A percentile compares a stretch with the other conserved stretches of the same genome.
Evolutionary conservation across 805 yeast genomes (phyloP).

Genomic region (Candida jianshihensis): DNA sequence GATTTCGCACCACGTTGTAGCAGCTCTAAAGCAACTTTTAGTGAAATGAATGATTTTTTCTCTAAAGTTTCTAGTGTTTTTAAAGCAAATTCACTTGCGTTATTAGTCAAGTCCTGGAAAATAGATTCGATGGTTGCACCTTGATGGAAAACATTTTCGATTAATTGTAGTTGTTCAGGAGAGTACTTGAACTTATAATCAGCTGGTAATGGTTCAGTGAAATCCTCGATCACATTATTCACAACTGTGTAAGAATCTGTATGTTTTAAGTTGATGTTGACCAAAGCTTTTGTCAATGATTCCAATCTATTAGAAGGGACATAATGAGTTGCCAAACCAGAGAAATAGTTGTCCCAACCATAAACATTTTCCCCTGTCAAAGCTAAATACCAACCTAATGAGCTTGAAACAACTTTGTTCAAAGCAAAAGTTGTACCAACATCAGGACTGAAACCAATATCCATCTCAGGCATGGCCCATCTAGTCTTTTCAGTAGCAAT

Average conservation of each 20-base stretch:
- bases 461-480: slow-evolving; percentile 97
- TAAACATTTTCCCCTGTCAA: slow-evolving; percentile 73
- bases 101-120: slow-evolving; percentile 38
- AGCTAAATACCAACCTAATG: slow-evolving; percentile 79
- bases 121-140: slow-evolving; percentile 39
- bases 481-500: slow-evolving; percentile 87
- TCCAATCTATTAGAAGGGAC: slow-evolving; percentile 60
- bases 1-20: slow-evolving; percentile 53
- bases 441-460: slow-evolving; percentile 93
- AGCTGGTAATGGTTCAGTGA: slow-evolving; percentile 57
- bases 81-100: slow-evolving; percentile 61
- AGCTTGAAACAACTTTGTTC: slow-evolving; percentile 67
- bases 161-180: slow-evolving; percentile 48
- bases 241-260: slow-evolving; percentile 37
- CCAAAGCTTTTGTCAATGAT: slow-evolving; percentile 57
- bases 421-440: slow-evolving; percentile 91
- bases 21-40: slow-evolving; percentile 64
- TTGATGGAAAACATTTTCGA: slow-evolving; percentile 62
- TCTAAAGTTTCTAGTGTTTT: slow-evolving; percentile 48
- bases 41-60: slow-evolving; percentile 70
- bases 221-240: slow-evolving; percentile 73
- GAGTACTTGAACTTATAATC: slow-evolving; percentile 54
- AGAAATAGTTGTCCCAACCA: slow-evolving; percentile 75
- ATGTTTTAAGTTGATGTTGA: slow-evolving; percentile 30
- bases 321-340: slow-evolving; percentile 89